phyloP scores from a whole-genome alignment of 2,329 filamentous ascomycete species.

The Fusarium secorum region DNA sequence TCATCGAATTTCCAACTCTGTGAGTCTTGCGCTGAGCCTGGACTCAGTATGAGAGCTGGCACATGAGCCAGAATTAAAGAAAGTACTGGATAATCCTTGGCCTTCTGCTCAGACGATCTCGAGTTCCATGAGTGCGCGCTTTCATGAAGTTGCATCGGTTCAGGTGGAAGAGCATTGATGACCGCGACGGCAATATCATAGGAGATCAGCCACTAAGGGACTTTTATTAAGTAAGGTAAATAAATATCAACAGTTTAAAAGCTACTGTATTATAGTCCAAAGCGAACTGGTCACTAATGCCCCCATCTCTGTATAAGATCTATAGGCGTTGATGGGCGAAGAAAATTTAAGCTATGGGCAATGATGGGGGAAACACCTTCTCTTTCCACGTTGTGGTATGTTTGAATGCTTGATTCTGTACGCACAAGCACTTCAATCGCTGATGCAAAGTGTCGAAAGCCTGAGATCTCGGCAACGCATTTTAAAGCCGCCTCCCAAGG shows the following conservation, averaged over 20 bases:
- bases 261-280: neutral
- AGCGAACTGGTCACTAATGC: neutral
- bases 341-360: neutral
- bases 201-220: neutral
- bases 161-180: neutral
- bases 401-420: neutral
- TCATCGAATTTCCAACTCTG: neutral
- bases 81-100: neutral
- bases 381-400: neutral
- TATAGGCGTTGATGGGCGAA: neutral
- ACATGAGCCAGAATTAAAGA: neutral
- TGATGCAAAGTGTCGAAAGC: neutral
- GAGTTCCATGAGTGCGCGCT: neutral
- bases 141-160: neutral
- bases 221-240: neutral
- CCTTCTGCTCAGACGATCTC: neutral
- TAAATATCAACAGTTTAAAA: neutral
- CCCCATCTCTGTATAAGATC: neutral
- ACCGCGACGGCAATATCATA: neutral
- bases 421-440: neutral
- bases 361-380: neutral
- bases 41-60: neutral
- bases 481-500: neutral
- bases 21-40: neutral
- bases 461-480: neutral